Conservation (phyloP, 805 yeast genomes). For the Nakazawaea sp. region DNA sequence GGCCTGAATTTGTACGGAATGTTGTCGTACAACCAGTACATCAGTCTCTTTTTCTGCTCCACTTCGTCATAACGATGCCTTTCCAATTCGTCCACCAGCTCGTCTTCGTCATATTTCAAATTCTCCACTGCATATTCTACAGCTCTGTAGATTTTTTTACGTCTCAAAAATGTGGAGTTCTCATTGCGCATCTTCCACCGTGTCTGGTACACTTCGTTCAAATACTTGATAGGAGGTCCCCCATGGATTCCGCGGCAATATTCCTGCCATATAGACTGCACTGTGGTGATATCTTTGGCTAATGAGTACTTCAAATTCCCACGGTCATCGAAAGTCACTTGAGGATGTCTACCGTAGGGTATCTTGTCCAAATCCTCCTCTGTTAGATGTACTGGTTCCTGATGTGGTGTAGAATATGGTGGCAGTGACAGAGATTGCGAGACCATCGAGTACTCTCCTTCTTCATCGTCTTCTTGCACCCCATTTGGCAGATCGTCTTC, state of each 20-base stretch:
- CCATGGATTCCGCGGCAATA: conserved; percentile 29
- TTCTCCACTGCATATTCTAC: conserved; percentile 24
- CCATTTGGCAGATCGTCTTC: background rate
- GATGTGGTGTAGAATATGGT: background rate
- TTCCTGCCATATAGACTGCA: conserved; percentile 29
- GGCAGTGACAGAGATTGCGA: background rate
- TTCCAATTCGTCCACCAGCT: conserved; percentile 27
- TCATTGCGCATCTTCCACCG: conserved; percentile 33
- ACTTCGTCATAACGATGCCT: conserved; percentile 22
- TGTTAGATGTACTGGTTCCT: background rate
- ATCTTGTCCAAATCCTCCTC: no score
- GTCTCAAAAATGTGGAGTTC: conserved; percentile 27
- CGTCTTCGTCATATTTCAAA: conserved; percentile 23
- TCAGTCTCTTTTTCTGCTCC: conserved; percentile 25
- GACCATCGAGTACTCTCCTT: background rate
- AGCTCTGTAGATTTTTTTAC: conserved; percentile 30
- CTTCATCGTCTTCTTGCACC: conserved; percentile 2
- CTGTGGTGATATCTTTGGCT: conserved; percentile 23
- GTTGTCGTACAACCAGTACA: conserved; percentile 25
- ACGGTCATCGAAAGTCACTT: conserved; percentile 1
- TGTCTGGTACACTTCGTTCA: conserved; percentile 26
- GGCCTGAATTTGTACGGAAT: conserved; percentile 20
- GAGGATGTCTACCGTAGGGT: conserved; percentile 6
- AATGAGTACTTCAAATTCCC: conserved; percentile 14
- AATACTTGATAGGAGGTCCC: conserved; percentile 26